phyloP scores from a whole-genome alignment of 1,284 basidiomycete genomes.

The Ustilago esculenta region DNA sequence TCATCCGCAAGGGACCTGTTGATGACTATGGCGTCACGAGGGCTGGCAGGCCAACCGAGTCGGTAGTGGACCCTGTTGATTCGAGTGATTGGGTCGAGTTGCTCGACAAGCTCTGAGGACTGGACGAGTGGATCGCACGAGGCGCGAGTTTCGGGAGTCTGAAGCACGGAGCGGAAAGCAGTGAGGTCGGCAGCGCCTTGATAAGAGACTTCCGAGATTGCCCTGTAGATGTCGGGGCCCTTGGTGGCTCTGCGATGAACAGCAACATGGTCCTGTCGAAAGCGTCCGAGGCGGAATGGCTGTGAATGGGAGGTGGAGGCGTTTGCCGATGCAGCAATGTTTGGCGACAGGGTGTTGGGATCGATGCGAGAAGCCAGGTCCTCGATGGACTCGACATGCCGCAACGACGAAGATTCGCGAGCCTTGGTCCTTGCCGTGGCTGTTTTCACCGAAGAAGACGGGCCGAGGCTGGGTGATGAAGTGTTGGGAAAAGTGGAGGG shows the following conservation, averaged over 20 bases:
- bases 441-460: constrained; percentile 5
- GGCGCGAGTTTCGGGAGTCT: constrained; percentile 80
- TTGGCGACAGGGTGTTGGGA: constrained; percentile 6
- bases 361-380: constrained; percentile 17
- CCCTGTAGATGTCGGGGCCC: constrained; percentile 81
- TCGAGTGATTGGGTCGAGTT: constrained; percentile 84
- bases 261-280: constrained; percentile 67
- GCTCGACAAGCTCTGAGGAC: constrained; percentile 81
- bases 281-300: constrained; percentile 32
- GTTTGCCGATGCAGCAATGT: neutral
- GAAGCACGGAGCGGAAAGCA: constrained; percentile 82
- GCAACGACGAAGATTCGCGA: constrained; percentile 34
- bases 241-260: constrained; percentile 69
- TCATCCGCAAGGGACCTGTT: constrained; percentile 41
- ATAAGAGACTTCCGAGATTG: constrained; percentile 79
- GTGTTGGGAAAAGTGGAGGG: constrained; percentile 16
- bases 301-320: constrained; percentile 2
- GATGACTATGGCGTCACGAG: constrained; percentile 55
- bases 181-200: constrained; percentile 76
- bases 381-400: constrained; percentile 32
- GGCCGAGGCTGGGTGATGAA: constrained; percentile 4
- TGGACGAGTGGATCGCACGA: constrained; percentile 89
- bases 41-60: constrained; percentile 94
- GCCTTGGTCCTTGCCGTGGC: constrained; percentile 8
- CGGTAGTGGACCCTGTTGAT: constrained; percentile 89